Evolutionary conservation across 495 filamentous ascomycete species (phyloP).

Genomic region (Thermothielavioides terrestris): DNA sequence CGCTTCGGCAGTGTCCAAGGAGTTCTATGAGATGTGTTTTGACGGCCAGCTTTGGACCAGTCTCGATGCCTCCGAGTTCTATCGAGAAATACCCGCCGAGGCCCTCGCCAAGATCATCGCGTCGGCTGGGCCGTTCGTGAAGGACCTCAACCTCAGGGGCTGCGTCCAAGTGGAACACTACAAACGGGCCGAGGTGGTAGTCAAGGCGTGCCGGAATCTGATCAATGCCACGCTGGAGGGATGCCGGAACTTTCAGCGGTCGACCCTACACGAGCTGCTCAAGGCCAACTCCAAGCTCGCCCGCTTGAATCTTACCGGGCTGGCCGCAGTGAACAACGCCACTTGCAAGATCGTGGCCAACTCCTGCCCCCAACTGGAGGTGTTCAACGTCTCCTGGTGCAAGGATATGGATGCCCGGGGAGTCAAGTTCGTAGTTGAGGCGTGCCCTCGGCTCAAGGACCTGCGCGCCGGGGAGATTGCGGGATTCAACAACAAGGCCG

Average conservation of each 20-base stretch:
- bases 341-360: conserved; percentile 82
- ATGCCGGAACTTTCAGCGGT: conserved; percentile 69
- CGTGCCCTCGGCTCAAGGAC: conserved; percentile 66
- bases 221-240: conserved; percentile 82
- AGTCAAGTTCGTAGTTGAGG: conserved; percentile 60
- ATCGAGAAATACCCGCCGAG: conserved; percentile 73
- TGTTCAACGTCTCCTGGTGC: conserved; percentile 89
- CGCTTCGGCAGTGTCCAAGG: conserved; percentile 67
- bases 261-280: conserved; percentile 71
- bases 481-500: conserved; percentile 63
- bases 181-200: conserved; percentile 66
- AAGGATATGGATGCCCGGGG: conserved; percentile 74
- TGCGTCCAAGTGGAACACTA: conserved; percentile 63
- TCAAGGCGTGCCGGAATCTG: conserved; percentile 74
- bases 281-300: conserved; percentile 66
- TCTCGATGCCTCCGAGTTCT: conserved; percentile 80
- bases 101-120: conserved; percentile 79
- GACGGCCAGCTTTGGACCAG: conserved; percentile 89
- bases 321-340: conserved; percentile 70
- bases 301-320: conserved; percentile 76
- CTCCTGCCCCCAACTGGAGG: conserved; percentile 71
- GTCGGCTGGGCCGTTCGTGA: conserved; percentile 77
- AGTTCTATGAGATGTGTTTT: conserved; percentile 80
- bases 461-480: conserved; percentile 73
- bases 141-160: conserved; percentile 68